Evolutionary conservation across 2,329 filamentous ascomycete genomes (phyloP).

Genomic region (Rutstroemia sp.): DNA sequence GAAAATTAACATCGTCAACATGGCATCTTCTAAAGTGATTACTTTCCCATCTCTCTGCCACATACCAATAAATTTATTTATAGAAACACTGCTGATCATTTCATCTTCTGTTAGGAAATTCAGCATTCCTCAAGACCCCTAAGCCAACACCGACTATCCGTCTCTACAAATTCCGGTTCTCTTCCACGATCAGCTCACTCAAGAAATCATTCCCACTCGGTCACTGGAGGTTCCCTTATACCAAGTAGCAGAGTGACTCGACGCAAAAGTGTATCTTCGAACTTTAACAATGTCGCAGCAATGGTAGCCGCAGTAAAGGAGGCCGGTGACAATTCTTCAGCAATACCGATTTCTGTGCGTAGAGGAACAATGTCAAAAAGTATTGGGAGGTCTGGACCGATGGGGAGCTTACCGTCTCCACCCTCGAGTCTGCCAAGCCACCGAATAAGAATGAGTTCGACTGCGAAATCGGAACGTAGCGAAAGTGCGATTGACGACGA

Average conservation of each 20-base stretch:
- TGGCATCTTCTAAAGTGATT: slow-evolving; percentile 57
- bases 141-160: slow-evolving; percentile 52
- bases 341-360: slow-evolving; percentile 52
- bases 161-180: slow-evolving; percentile 51
- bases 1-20: slow-evolving; percentile 34
- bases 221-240: slow-evolving; percentile 71
- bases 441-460: slow-evolving; percentile 38
- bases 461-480: slow-evolving; percentile 42
- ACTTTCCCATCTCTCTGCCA: slow-evolving; percentile 19
- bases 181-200: slow-evolving; percentile 37
- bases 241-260: slow-evolving; percentile 79
- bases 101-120: slow-evolving; percentile 46
- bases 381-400: slow-evolving; percentile 44
- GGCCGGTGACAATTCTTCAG: slow-evolving; percentile 48
- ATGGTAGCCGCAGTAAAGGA: slow-evolving; percentile 67
- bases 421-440: slow-evolving; percentile 61
- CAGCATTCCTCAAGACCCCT: slow-evolving; percentile 60
- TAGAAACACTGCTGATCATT: slow-evolving; percentile 26
- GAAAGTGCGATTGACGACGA: slow-evolving; percentile 67
- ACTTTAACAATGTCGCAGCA: slow-evolving; percentile 66
- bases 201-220: slow-evolving; percentile 74
- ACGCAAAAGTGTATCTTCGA: slow-evolving; percentile 85
- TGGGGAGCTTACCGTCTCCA: slow-evolving; percentile 54
- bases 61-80: slow-evolving; percentile 25
- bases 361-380: slow-evolving; percentile 65